Evolutionary conservation across 78 protist genomes (phyloP).

Genomic region (Polysphondylium violaceum): DNA sequence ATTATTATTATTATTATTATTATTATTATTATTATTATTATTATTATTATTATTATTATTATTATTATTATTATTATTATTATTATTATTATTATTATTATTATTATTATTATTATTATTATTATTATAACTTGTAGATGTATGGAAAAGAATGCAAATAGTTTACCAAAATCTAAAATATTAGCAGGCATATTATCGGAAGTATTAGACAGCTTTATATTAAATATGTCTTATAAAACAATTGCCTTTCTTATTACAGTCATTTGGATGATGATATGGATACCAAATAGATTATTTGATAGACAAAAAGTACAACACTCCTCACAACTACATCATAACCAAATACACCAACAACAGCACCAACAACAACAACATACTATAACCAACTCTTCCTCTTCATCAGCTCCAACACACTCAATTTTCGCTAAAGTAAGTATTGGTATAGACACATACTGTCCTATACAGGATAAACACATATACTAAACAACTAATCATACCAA

Average conservation of each 20-base stretch:
- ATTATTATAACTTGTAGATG: neutral
- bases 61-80: neutral
- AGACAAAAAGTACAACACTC: neutral
- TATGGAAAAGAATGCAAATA: slow-evolving; percentile 13
- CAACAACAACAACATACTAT: neutral
- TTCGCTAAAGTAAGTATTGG: slow-evolving; percentile 11
- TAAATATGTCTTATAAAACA: slow-evolving; percentile 27
- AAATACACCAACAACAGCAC: neutral
- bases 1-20: slow-evolving; percentile 19
- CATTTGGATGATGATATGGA: slow-evolving; percentile 30
- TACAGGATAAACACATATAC: no score
- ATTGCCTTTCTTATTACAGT: neutral
- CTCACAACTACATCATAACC: neutral
- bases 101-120: slow-evolving; percentile 13
- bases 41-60: slow-evolving; percentile 13
- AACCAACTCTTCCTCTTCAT: neutral
- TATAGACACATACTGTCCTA: no score
- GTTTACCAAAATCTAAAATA: slow-evolving; percentile 37
- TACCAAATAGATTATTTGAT: slow-evolving; percentile 15
- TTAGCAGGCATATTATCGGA: slow-evolving; percentile 42
- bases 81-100: slow-evolving; percentile 18
- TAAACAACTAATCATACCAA: no score
- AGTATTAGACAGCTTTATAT: slow-evolving; percentile 24
- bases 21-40: slow-evolving; percentile 1
- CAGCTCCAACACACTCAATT: slow-evolving; percentile 25